Evolutionary conservation across 1,284 basidiomycete genomes (phyloP).

Genomic region (Xerocomus nothofagi): DNA sequence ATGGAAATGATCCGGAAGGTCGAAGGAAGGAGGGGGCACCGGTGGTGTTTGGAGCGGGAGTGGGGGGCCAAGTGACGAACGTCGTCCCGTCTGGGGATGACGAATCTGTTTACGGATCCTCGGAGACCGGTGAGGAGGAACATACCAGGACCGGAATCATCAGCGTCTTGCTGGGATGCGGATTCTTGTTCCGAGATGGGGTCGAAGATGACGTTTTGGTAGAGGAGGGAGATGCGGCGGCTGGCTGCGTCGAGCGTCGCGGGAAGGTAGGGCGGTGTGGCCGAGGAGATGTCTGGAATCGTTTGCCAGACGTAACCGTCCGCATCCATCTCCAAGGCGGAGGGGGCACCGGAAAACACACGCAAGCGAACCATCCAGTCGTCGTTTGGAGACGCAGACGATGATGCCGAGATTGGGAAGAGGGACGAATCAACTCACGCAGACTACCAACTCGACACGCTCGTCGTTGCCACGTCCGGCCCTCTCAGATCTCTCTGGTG

Average conservation of each 20-base stretch:
- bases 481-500: too few species aligned
- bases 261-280: constrained; percentile 35
- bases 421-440: too few species aligned
- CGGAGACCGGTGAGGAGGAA: constrained; percentile 14
- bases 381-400: too few species aligned
- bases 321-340: constrained; percentile 31
- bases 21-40: constrained; percentile 33
- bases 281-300: constrained; percentile 17
- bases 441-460: too few species aligned
- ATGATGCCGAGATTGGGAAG: too few species aligned
- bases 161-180: constrained; percentile 10
- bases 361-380: constrained; percentile 32
- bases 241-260: constrained; percentile 62
- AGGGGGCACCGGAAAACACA: constrained; percentile 53
- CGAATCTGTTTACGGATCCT: constrained; percentile 6
- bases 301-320: constrained; percentile 44
- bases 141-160: constrained; percentile 15
- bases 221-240: constrained; percentile 61
- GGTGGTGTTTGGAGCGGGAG: constrained; percentile 29
- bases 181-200: constrained; percentile 39
- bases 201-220: constrained; percentile 64
- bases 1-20: constrained; percentile 32
- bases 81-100: constrained; percentile 43
- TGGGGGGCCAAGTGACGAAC: constrained; percentile 57
- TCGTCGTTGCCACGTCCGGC: too few species aligned